These are phyloP conservation scores for Mentha longifolia DNA, from an alignment of 257 asterid species.

Conservation along the genomic window DNA sequence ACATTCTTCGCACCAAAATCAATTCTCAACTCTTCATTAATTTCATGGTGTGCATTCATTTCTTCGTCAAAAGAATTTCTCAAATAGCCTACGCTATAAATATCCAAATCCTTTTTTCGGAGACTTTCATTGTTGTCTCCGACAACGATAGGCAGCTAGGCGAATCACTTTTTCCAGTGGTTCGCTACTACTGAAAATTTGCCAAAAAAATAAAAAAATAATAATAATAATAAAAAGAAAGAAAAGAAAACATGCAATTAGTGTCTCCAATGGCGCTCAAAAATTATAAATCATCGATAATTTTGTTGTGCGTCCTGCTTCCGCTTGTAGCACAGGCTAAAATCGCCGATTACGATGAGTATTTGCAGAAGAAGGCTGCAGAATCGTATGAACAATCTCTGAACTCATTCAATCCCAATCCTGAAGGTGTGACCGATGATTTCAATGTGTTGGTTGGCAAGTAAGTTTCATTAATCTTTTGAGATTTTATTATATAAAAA, in stretches of 20 bases:
- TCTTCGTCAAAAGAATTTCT: not conserved
- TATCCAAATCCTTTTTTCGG: not conserved
- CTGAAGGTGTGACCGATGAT: slow-evolving; percentile 51
- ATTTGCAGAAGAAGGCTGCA: slow-evolving; percentile 50
- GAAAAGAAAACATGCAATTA: not conserved
- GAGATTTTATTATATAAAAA: not conserved
- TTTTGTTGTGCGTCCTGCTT: slow-evolving; percentile 30
- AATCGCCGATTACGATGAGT: slow-evolving; percentile 54
- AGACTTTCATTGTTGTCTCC: slow-evolving; percentile 26
- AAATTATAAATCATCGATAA: slow-evolving; percentile 13
- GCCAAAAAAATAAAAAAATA: not conserved
- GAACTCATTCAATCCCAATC: slow-evolving; percentile 57
- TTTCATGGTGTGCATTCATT: slow-evolving; percentile 21
- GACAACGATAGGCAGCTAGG: not conserved
- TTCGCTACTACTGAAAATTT: no score
- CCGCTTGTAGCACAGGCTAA: slow-evolving; percentile 41
- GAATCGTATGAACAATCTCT: slow-evolving; percentile 55
- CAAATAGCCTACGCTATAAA: not conserved
- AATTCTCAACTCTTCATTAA: slow-evolving; percentile 25
- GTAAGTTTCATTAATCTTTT: slow-evolving; percentile 43
- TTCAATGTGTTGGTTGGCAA: slow-evolving; percentile 63
- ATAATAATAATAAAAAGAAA: not conserved
- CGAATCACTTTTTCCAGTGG: slow-evolving; percentile 56
- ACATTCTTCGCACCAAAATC: no score
- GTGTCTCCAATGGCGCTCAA: slow-evolving; percentile 34